Evolutionary conservation across 2,329 filamentous ascomycete genomes (phyloP), one percentile per base, ranked within the genome.

Genomic region (Ophiostoma triangulosporum): DNA sequence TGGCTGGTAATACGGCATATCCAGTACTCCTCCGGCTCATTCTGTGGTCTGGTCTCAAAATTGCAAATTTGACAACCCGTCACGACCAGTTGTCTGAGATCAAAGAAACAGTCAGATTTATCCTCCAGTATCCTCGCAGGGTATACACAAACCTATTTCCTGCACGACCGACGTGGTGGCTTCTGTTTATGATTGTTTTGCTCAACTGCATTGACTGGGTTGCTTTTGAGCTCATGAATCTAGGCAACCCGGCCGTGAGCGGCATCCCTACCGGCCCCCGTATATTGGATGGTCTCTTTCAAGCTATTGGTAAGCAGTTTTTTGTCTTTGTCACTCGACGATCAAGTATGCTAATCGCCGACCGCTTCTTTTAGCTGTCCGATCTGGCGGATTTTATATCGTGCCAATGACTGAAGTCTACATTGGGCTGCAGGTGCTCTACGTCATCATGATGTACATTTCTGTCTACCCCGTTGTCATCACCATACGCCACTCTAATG

Each of bases 391-490:
- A 0, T 83, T 84, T 59, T 82, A 83, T 50, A 76, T 85, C 22
- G 77, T 85, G 29, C 70, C 73, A 1, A 80, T 86, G 46, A 67
- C 77, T 3, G 67, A 72, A 1, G 68, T 75, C 2, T 75, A 74
- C 36, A 77, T 80, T 6, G 78, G 77, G 2, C 68, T 83, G 3
- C 75, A 81, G 56, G 71, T 83, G 0, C 65, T 79, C 2, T 83
- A 80, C 59, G 69, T 82, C 12, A 72, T 83, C 53, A 80, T 82
- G 70, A 83, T 83, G 77, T 84, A 83, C 63, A 77, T 83, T 40
- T 78, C 78, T 1, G 77, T 74, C 2, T 83, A 80, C 56, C 80
- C 81, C 0, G 73, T 83, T 22, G 74, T 77, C 26, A 78, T 83
- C 55, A 80, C 76, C 1, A 77, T 83, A 66, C 76, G 83, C 27